Evolutionary conservation across 345 rosid species (phyloP), one percentile per base, ranked within the genome.

Genomic region (Cardamine resedifolia): DNA sequence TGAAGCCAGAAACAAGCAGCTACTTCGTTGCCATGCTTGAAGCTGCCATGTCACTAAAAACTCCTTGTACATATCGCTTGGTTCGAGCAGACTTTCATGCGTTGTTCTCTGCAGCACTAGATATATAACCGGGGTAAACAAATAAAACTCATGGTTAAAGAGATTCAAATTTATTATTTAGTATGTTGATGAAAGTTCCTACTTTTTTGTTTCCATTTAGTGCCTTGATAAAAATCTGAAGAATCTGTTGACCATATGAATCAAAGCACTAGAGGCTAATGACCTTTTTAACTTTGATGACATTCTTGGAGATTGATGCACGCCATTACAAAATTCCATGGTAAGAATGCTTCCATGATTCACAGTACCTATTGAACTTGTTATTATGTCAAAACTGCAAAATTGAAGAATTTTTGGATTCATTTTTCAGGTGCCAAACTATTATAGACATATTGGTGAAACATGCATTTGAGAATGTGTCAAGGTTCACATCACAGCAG

Each of bases 381-480:
- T 44, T 18, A 23, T 33, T 1, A 36, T 68, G 23, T 55, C 48
- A n/a, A 36, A 53, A 68, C 21, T 66, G 52, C 7, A 6, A 38
- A 21, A 39, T 3, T 49, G 67, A 58, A 20, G 64, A 36, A 62
- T 56, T 28, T 4, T 48, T 51, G 26, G 23, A 18, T 43, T 69
- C 53, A 43, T 62, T 81, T n/a, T 58, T 51, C 81, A 95, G 98
- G 99, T 95, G 99, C 71, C 99, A 95, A 82, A 95, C 96, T 1
- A 92, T 81, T 57, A 90, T 95, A 80, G 99, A 91, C 82, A 95
- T 95, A 77, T 73, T 95, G 84, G 99, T 88, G 49, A 90, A 95
- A 83, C 96, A 88, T 76, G 99, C 99, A 5, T 88, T 63, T 50
- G 97, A 95, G 63, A 86, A 90, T 58, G 87, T 85, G 58, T 65